Evolutionary conservation across 768 basidiomycete genomes (phyloP), one percentile per base, ranked within the genome.

Genomic region (Tylopilus cervinicoccineus): DNA sequence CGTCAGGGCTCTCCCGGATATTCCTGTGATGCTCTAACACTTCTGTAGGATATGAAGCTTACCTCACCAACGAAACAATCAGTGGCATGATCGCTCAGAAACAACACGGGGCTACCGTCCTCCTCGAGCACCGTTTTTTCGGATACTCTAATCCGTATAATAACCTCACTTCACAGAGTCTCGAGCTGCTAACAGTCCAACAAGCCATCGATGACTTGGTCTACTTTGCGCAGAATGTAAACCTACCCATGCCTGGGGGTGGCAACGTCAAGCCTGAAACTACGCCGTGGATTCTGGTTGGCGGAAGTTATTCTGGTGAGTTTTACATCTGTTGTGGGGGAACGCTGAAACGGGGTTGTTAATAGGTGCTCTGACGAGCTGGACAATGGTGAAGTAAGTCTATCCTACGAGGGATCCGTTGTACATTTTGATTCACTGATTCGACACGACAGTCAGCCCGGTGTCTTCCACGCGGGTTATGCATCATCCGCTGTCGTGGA

Each of bases 61-160:
- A 84, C 57, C 72, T 87, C 42, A 83, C 82, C 14, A 86, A 87
- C 57, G 46, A 24, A 11, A 83, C 80, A 6, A 76, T 88, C 53
- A 80, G 75, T 51, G 86, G 85, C 14, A 70, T 73, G 43, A 79
- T 86, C 51, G 81, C 84, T 10, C 79, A 84, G 58, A 79, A 82
- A 61, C 72, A 84, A 48, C 77, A 76, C 29, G 86, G 81, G 19
- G 79, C 79, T 16, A 75, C 78, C 6, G 70, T 88, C 53, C 68
- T 87, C 24, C 51, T 87, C 22, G 86, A 88, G 57, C 86, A 88
- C 58, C 76, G 87, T 20, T 89, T 83, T 72, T 88, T 81, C 52
- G 86, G 86, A 13, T 65, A 77, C n/a, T 88, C 85, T 48, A 89
- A 86, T 60, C 86, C 86, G 5, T 75, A 73, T 40, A 69, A 75